Evolutionary conservation across 805 yeast species (phyloP).

Genomic region (Komagataella populi): DNA sequence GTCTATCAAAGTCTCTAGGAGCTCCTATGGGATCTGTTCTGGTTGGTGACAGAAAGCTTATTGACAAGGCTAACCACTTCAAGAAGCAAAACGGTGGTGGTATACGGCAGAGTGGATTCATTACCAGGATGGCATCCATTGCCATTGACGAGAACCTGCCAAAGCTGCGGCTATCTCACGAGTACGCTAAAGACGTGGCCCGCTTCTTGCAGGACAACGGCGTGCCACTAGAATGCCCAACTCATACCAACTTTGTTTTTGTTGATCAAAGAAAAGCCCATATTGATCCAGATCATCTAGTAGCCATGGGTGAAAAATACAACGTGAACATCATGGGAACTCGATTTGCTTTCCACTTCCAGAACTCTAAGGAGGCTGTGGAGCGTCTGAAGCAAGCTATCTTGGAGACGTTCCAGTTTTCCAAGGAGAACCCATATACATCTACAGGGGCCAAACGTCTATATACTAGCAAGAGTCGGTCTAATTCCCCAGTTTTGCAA

Average conservation of each 20-base stretch:
- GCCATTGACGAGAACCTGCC: constrained; percentile 68
- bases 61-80: constrained; percentile 68
- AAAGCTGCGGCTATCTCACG: constrained; percentile 35
- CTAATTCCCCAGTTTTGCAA: not conserved
- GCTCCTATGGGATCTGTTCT: constrained; percentile 89
- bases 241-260: constrained; percentile 75
- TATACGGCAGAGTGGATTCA: constrained; percentile 75
- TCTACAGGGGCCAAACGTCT: constrained; percentile 27
- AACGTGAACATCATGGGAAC: constrained; percentile 57
- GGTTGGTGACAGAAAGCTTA: constrained; percentile 49
- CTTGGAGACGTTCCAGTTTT: constrained; percentile 39
- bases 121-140: constrained; percentile 66
- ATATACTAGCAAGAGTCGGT: constrained; percentile 4
- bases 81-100: constrained; percentile 93
- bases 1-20: constrained; percentile 81
- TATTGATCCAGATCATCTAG: constrained; percentile 31
- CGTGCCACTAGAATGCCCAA: constrained; percentile 56
- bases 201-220: constrained; percentile 37
- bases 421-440: constrained; percentile 37
- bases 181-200: constrained; percentile 35
- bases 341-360: constrained; percentile 74
- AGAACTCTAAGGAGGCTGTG: constrained; percentile 38
- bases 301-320: constrained; percentile 38
- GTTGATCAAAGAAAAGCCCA: constrained; percentile 40
- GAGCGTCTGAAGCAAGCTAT: constrained; percentile 45